Percentiles rank a stretch among this genome's conserved stretches.
Conservation (phyloP, 2,329 filamentous ascomycete genomes). For the Arthrobotrys pseudoclavata region DNA sequence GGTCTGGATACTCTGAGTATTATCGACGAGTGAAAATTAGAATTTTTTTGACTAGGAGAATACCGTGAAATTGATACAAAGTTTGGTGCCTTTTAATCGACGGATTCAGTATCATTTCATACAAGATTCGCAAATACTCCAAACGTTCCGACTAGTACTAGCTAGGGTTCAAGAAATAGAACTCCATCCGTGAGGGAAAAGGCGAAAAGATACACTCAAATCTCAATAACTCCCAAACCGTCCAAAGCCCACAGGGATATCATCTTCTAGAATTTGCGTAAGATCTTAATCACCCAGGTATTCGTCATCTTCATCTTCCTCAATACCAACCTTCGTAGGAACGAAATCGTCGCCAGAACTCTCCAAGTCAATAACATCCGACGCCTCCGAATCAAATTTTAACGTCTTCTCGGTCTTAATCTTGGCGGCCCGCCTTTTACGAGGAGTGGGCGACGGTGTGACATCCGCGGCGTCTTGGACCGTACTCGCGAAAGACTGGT, state of each 20-base stretch:
- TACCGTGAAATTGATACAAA: background rate
- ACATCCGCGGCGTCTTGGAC: constrained; percentile 2
- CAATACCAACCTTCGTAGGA: constrained; percentile 14
- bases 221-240: background rate
- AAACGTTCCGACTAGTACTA: background rate
- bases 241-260: background rate
- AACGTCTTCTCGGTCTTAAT: constrained; percentile 15
- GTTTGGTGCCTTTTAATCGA: background rate
- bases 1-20: background rate
- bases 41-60: background rate
- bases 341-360: constrained; percentile 45
- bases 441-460: constrained; percentile 43
- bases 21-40: background rate
- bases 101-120: too few species aligned
- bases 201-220: constrained; percentile 1
- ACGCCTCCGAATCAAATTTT: constrained; percentile 25
- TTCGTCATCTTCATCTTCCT: constrained; percentile 48
- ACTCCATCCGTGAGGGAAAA: background rate
- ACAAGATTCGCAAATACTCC: background rate
- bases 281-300: constrained; percentile 33
- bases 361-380: constrained; percentile 31
- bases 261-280: background rate
- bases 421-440: constrained; percentile 32
- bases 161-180: background rate
- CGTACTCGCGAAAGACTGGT: background rate